phyloP scores from a whole-genome alignment of 495 filamentous ascomycete genomes.

The Penicillium robsamsonii region DNA sequence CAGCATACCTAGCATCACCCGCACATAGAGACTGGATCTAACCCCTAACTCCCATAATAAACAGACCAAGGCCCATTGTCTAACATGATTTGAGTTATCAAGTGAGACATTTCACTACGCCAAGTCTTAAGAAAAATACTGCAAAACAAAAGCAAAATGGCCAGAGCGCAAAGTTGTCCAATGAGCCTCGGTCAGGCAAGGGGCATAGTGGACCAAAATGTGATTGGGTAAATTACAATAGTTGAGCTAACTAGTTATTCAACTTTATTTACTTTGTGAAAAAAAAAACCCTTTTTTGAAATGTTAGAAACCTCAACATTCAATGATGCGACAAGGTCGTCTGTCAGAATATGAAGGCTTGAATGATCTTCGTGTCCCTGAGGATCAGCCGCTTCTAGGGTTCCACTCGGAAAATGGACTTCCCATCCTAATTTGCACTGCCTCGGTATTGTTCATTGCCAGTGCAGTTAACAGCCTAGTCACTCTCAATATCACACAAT shows the following conservation, averaged over 20 bases:
- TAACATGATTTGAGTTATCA: no score
- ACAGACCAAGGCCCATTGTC: no score
- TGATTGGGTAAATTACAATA: neutral
- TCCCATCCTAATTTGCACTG: conserved; percentile 2
- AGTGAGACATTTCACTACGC: no score
- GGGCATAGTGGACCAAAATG: neutral
- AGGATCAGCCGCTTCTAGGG: conserved; percentile 9
- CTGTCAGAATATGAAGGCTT: neutral
- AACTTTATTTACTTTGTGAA: neutral
- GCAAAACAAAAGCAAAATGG: neutral
- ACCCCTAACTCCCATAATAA: no score
- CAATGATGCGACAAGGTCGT: neutral
- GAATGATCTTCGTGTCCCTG: conserved; percentile 4
- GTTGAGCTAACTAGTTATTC: neutral
- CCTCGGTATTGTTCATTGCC: conserved; percentile 1
- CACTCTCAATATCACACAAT: conserved; percentile 45
- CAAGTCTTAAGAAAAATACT: neutral
- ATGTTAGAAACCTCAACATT: neutral
- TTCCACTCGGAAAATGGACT: neutral
- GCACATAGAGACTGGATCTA: no score
- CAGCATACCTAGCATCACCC: no score
- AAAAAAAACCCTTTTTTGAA: neutral
- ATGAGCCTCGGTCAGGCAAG: neutral
- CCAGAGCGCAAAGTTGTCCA: neutral
- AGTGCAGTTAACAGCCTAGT: conserved; percentile 16